A percentile compares a stretch with the other conserved stretches of the same genome.
phyloP scores from a whole-genome alignment of 805 yeast species.

The Zygosaccharomyces bisporus region DNA sequence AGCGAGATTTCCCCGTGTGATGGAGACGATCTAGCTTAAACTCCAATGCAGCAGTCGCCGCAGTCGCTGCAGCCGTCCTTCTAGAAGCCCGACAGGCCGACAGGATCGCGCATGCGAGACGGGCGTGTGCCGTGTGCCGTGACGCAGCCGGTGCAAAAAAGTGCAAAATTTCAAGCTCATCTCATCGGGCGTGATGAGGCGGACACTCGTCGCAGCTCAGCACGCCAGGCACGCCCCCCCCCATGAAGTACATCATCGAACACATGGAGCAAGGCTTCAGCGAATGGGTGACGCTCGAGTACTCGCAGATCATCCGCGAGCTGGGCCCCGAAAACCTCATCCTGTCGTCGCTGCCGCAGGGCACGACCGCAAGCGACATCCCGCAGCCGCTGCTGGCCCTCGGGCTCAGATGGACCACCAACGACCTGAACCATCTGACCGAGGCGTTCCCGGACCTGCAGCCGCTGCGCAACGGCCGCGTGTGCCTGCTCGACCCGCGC shows the following conservation, averaged over 20 bases:
- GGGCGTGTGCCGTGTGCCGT: not conserved
- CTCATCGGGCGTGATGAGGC: too few relatives aligned
- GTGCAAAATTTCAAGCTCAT: constrained; percentile 2
- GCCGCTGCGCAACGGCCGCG: constrained; percentile 44
- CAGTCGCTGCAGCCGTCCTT: too few relatives aligned
- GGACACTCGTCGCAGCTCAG: too few relatives aligned
- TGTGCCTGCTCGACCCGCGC: constrained; percentile 86
- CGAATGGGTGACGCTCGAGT: constrained; percentile 91
- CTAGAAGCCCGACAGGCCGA: too few relatives aligned
- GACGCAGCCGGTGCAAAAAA: too few relatives aligned
- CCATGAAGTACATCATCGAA: constrained; percentile 88
- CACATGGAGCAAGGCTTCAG: constrained; percentile 98
- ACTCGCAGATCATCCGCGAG: constrained; percentile 74
- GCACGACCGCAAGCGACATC: constrained; percentile 57
- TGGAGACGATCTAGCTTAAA: too few relatives aligned
- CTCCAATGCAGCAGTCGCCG: too few relatives aligned
- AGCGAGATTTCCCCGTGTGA: too few relatives aligned
- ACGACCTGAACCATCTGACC: constrained; percentile 54
- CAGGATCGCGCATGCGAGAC: too few relatives aligned
- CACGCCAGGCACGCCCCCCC: not conserved
- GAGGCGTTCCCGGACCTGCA: constrained; percentile 42
- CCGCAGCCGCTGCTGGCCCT: constrained; percentile 56
- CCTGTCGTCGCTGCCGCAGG: constrained; percentile 69
- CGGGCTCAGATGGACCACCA: constrained; percentile 78
- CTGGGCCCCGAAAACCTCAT: constrained; percentile 74